These are phyloP conservation scores for Ogataea wickerhamii DNA, from an alignment of 805 yeast species.

Conservation along the genomic window DNA sequence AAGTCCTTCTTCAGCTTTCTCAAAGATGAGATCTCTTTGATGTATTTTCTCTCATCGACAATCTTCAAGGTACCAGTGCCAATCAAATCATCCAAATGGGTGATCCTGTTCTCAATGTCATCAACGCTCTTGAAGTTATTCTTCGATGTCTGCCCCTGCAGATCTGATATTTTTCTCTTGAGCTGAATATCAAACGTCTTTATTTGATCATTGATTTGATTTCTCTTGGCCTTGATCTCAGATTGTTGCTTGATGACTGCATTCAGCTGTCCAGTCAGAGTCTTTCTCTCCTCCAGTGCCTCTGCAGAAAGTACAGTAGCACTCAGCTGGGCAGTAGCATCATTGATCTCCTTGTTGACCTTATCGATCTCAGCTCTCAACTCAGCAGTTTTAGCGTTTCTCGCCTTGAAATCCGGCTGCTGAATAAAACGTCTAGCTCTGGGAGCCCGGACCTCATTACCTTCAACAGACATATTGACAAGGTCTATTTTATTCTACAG, in stretches of 20 bases:
- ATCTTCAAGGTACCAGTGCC: slow-evolving; percentile 77
- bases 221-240: slow-evolving; percentile 32
- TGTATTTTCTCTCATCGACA: slow-evolving; percentile 83
- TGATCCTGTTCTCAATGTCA: slow-evolving; percentile 67
- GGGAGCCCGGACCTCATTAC: slow-evolving; percentile 22
- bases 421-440: slow-evolving; percentile 53
- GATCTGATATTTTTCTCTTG: slow-evolving; percentile 72
- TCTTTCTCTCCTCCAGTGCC: slow-evolving; percentile 49
- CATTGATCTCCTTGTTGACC: slow-evolving; percentile 51
- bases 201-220: slow-evolving; percentile 54
- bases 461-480: slow-evolving; percentile 17
- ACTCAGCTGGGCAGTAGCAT: slow-evolving; percentile 53
- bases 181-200: slow-evolving; percentile 63
- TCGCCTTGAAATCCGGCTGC: slow-evolving; percentile 67
- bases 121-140: slow-evolving; percentile 61
- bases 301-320: slow-evolving; percentile 49
- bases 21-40: slow-evolving; percentile 81
- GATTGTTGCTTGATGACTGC: slow-evolving; percentile 39
- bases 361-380: slow-evolving; percentile 60
- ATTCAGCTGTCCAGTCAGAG: slow-evolving; percentile 43
- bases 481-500: too few species aligned
- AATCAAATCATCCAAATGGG: slow-evolving; percentile 65
- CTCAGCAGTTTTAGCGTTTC: slow-evolving; percentile 55
- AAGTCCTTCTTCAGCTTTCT: slow-evolving; percentile 80
- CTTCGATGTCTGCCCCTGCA: slow-evolving; percentile 68